A percentile compares a stretch with the other conserved stretches of the same genome.
phyloP scores from a whole-genome alignment of 306 rosid species.

The Rosa persica region DNA sequence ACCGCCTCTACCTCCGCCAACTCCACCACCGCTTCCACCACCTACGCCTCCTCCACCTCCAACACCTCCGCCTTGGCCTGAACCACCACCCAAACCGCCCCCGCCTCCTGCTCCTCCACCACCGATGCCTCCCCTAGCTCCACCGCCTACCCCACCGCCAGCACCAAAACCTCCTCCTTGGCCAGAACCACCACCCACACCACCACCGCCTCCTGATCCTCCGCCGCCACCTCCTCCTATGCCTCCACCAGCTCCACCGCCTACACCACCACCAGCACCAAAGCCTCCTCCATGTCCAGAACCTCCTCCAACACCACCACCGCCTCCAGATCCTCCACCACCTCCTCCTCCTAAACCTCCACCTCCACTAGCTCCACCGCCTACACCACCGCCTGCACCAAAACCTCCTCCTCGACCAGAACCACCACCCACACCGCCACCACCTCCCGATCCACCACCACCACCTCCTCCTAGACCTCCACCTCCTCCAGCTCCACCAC shows the following conservation, averaged over 20 bases:
- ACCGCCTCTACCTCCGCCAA: conserved; percentile 42
- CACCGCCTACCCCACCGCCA: background rate
- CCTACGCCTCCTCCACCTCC: conserved; percentile 40
- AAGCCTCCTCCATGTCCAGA: background rate
- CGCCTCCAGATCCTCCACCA: conserved; percentile 6
- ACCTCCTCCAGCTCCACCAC: conserved; percentile 18
- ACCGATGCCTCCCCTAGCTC: background rate
- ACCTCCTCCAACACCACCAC: background rate
- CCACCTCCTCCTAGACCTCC: conserved; percentile 20
- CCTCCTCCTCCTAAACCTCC: conserved; percentile 11
- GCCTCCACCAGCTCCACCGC: conserved; percentile 18
- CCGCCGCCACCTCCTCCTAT: conserved; percentile 23
- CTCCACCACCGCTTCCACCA: conserved; percentile 41
- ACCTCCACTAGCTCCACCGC: conserved; percentile 1
- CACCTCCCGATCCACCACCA: conserved; percentile 14
- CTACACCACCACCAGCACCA: conserved; percentile 11
- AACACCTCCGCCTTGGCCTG: conserved; percentile 43
- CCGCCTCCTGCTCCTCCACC: conserved; percentile 30
- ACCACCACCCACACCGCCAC: conserved; percentile 13
- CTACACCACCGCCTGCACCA: conserved; percentile 10
- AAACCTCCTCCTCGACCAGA: conserved; percentile 14
- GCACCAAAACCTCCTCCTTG: conserved; percentile 29
- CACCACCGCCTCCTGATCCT: conserved; percentile 25
- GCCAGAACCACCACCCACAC: conserved; percentile 17
- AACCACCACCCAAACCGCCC: background rate